Evolutionary conservation across 2,329 filamentous ascomycete species (phyloP), one percentile per base, ranked within the genome.

Genomic region (Gnomoniopsis smithogilvyi): DNA sequence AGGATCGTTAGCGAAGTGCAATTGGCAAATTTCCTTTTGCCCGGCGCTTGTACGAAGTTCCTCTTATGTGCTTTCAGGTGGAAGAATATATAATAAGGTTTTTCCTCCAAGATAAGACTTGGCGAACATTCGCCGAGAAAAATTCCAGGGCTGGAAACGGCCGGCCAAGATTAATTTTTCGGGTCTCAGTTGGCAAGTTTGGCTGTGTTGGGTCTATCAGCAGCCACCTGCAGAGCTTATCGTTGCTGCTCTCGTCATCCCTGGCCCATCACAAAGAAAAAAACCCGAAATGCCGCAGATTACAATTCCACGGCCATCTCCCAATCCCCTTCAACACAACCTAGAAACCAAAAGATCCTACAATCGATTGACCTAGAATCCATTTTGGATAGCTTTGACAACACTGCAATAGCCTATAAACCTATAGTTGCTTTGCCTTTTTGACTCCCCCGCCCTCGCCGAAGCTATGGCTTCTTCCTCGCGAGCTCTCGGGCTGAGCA

Each of bases 391-490:
- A 45, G 43, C 33, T 51, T 33, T 36, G 30, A 36, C 33, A 30
- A 38, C n/a, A 47, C 34, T 15, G 54, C 33, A 51, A 54, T 26
- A 56, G 33, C n/a, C 48, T 26, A 49, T n/a, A 30, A 38, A 30
- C 53, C 30, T 30, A 36, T 30, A 49, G 26, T 8, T 50, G 54
- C 43, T 51, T 30, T n/a, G 59, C n/a, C 6, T 43, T 21, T 45
- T 19, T 45, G 34, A 26, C 56, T 38, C 38, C 51, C 17, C 43
- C 58, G 60, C 63, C 56, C 21, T 21, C 60, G 58, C 62, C 63
- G 63, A 58, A 62, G 65, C 63, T 62, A 73, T 73, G 70, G 68
- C 70, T 65, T 67, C 72, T 51, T 65, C 71, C 50, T 65, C 70
- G 51, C 66, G 69, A 65, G 70, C 71, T 62, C 63, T 73, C 51